A percentile compares a stretch with the other conserved stretches of the same genome.
Conservation (phyloP, 192 early-diverging fungal species). For the Funneliformis geosporum region DNA sequence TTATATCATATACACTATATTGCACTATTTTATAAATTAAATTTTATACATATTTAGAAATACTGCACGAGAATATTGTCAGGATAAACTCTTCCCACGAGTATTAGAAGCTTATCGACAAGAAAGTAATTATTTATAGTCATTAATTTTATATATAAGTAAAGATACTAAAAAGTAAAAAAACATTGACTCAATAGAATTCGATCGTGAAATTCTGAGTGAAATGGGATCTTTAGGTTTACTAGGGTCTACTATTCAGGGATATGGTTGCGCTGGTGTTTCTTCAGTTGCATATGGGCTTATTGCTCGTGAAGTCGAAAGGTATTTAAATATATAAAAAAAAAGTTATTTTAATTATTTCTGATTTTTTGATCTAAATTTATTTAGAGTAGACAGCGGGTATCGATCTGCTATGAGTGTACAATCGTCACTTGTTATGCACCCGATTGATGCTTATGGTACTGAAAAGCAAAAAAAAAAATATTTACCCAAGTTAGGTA, state of each 20-base stretch:
- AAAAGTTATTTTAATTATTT: neutral
- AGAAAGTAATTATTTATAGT: slow-evolving; percentile 60
- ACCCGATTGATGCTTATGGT: slow-evolving; percentile 96
- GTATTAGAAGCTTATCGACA: slow-evolving; percentile 83
- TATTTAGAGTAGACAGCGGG: slow-evolving; percentile 82
- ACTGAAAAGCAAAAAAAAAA: slow-evolving; percentile 86
- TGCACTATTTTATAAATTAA: neutral
- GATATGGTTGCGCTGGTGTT: slow-evolving; percentile 96
- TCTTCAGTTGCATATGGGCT: slow-evolving; percentile 97
- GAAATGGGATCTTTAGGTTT: slow-evolving; percentile 95
- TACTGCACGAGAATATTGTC: slow-evolving; percentile 82
- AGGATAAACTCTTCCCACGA: slow-evolving; percentile 83
- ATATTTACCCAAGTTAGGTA: slow-evolving; percentile 85
- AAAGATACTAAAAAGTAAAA: neutral
- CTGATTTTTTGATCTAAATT: neutral
- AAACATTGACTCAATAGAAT: slow-evolving; percentile 55
- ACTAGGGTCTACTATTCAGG: slow-evolving; percentile 91
- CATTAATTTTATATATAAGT: neutral
- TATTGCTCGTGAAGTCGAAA: slow-evolving; percentile 95
- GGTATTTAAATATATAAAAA: slow-evolving; percentile 39
- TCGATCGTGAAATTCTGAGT: slow-evolving; percentile 86
- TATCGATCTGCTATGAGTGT: slow-evolving; percentile 98
- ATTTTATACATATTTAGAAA: slow-evolving; percentile 58
- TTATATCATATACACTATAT: neutral
- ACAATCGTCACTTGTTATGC: slow-evolving; percentile 98